Percentiles rank a stretch among this genome's conserved stretches.
phyloP scores from a whole-genome alignment of 1,139 yeast genomes.

The Yamadazyma aaseri region DNA sequence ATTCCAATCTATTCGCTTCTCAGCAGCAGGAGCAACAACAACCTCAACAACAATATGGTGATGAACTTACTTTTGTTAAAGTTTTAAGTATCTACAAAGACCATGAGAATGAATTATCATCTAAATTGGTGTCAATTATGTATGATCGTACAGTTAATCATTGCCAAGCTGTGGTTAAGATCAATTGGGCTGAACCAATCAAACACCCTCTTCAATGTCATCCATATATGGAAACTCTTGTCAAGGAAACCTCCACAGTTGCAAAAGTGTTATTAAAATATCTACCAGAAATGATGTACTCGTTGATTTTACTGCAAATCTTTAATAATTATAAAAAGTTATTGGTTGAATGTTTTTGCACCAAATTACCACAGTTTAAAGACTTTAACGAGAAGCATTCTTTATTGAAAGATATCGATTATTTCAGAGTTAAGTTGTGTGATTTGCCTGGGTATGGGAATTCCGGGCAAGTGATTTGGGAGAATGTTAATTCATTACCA shows the following conservation, averaged over 20 bases:
- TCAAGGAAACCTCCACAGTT: constrained; percentile 65
- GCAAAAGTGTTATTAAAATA: constrained; percentile 60
- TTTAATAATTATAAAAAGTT: constrained; percentile 60
- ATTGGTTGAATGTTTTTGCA: constrained; percentile 53
- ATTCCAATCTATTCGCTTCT: constrained; percentile 2
- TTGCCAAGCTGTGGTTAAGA: constrained; percentile 41
- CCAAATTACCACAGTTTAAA: constrained; percentile 49
- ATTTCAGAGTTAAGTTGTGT: constrained; percentile 58
- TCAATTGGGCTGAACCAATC: constrained; percentile 51
- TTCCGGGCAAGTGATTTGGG: constrained; percentile 67
- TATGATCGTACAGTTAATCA: constrained; percentile 58
- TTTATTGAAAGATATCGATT: constrained; percentile 62
- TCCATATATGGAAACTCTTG: constrained; percentile 63
- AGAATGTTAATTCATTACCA: constrained; percentile 55
- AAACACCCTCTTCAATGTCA: constrained; percentile 48
- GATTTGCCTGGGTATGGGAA: constrained; percentile 64
- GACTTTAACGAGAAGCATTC: constrained; percentile 55
- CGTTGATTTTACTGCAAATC: constrained; percentile 51
- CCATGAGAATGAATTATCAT: constrained; percentile 66
- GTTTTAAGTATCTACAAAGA: constrained; percentile 45
- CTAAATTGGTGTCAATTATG: constrained; percentile 69
- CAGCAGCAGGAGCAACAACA: constrained; percentile 4
- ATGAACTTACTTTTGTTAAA: constrained; percentile 37
- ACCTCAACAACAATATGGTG: constrained; percentile 14
- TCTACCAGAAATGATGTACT: constrained; percentile 52